phyloP scores from a whole-genome alignment of 345 rosid species.

The Camelina laxa region DNA sequence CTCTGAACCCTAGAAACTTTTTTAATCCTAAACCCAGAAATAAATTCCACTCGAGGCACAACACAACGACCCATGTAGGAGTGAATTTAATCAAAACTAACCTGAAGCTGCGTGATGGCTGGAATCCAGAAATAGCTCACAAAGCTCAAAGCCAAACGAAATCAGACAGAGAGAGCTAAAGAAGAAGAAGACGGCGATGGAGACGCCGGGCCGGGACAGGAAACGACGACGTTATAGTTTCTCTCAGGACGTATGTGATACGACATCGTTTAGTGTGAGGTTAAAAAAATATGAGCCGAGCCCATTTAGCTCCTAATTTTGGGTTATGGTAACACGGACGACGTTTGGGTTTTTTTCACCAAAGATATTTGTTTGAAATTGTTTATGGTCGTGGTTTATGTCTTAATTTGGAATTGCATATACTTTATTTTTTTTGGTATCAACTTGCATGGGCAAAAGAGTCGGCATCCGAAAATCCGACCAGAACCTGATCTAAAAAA shows the following conservation, averaged over 20 bases:
- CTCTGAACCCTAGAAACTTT: not conserved
- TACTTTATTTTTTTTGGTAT: too few species aligned
- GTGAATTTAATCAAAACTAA: not conserved
- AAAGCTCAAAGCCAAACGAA: not conserved
- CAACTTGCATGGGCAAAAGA: too few species aligned
- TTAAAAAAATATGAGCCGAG: not conserved
- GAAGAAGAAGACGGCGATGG: not conserved
- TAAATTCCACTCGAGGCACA: not conserved
- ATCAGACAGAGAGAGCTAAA: not conserved
- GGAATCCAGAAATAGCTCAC: conserved; percentile 4
- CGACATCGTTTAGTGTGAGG: not conserved
- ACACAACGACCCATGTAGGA: not conserved
- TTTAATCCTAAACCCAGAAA: not conserved
- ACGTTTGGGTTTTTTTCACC: not conserved
- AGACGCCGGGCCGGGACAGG: not conserved
- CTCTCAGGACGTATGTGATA: not conserved
- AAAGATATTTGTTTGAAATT: too few species aligned
- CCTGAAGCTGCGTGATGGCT: conserved; percentile 4
- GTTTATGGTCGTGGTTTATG: too few species aligned
- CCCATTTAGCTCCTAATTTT: not conserved
- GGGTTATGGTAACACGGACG: not conserved
- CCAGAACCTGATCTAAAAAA: too few species aligned
- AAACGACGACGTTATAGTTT: not conserved
- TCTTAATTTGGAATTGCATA: too few species aligned
- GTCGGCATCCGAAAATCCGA: too few species aligned